These are phyloP conservation scores for Ceratopteris richardii DNA, from an alignment of 75 land plant genomes.

Conservation along the genomic window DNA sequence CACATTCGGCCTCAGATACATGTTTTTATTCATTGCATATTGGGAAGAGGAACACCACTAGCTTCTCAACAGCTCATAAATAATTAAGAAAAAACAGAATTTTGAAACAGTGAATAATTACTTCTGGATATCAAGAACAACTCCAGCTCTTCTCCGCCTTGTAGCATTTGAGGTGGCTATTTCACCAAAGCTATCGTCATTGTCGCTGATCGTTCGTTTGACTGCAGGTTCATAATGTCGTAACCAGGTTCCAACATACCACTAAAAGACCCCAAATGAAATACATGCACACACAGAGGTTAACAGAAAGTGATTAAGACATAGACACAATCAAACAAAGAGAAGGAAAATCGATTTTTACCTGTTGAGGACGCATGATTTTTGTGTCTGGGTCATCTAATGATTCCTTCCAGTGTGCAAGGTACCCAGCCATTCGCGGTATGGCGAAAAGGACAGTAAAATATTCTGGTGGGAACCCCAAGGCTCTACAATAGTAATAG, in stretches of 20 bases:
- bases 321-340: background rate
- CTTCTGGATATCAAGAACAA: no score
- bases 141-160: constrained; percentile 68
- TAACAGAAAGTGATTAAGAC: background rate
- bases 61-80: no score
- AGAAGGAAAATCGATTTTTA: constrained; percentile 7
- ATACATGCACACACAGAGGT: background rate
- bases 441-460: constrained; percentile 93
- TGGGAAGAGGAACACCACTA: no score
- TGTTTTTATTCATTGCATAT: no score
- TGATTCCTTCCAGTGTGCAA: constrained; percentile 96
- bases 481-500: constrained; percentile 47
- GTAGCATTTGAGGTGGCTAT: constrained; percentile 84
- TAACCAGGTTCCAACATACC: constrained; percentile 87
- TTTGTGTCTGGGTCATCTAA: constrained; percentile 97
- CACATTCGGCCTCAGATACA: no score
- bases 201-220: constrained; percentile 26
- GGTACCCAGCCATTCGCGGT: constrained; percentile 98
- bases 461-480: constrained; percentile 92
- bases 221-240: constrained; percentile 62
- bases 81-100: no score
- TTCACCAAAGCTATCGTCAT: constrained; percentile 48
- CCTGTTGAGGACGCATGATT: constrained; percentile 98
- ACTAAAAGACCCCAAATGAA: constrained; percentile 33
- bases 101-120: no score